Conservation (phyloP, 345 rosid species). For the Sisymbrium altissimum region DNA sequence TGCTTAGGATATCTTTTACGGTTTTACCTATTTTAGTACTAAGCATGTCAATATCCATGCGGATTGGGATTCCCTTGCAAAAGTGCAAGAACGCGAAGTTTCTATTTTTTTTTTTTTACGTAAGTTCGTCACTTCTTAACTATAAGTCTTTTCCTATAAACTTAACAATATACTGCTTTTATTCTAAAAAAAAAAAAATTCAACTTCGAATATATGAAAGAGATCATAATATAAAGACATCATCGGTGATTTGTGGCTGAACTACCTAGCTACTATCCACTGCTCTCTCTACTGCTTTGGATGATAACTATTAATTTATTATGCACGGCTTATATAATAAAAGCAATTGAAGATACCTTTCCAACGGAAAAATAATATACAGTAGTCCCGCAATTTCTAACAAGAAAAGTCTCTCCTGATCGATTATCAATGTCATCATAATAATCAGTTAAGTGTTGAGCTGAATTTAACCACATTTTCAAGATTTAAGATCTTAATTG, state of each 20-base stretch:
- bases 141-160: too few species aligned
- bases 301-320: not conserved
- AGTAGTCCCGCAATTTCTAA: not conserved
- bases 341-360: not conserved
- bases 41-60: too few species aligned
- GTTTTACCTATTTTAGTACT: too few species aligned
- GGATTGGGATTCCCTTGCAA: too few species aligned
- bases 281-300: not conserved
- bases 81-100: too few species aligned
- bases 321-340: not conserved
- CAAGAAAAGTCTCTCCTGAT: not conserved
- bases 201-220: not conserved
- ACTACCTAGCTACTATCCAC: too few species aligned
- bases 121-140: too few species aligned
- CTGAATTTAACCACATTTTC: slow-evolving; percentile 8
- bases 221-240: not conserved
- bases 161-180: too few species aligned
- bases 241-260: not conserved
- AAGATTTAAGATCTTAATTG: not conserved
- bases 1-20: too few species aligned
- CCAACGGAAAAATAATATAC: not conserved
- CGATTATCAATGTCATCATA: slow-evolving; percentile 7
- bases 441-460: slow-evolving; percentile 6
- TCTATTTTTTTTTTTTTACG: too few species aligned
- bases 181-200: too few species aligned